Evolutionary conservation across 176 grass and related monocot genomes (phyloP), one percentile per base, ranked within the genome.

Genomic region (Avena atlantica): DNA sequence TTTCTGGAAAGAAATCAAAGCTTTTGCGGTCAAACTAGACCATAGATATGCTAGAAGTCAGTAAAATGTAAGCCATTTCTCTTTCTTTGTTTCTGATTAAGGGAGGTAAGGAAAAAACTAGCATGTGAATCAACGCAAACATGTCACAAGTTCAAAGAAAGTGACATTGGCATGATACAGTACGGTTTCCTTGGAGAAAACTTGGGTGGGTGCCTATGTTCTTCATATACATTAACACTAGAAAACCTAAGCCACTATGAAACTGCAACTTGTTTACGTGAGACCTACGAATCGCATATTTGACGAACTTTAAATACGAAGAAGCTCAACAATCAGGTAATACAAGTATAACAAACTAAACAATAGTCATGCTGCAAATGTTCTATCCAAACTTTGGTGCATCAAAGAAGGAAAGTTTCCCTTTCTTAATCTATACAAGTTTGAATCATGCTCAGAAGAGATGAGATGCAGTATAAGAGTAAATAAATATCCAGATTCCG

Each of bases 401-500:
- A 67, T 40, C 56, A 55, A 81, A 24, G 55, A 78, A 55, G 70
- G 9, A 74, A 64, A 3, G 2, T n/a, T 23, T 34, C 23, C 31
- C 12, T 58, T 87, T 75, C 16, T 27, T 24, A 79, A 67, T 5
- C 20, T 13, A 65, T 11, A 73, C 4, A 83, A 89, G 21, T 47
- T 72, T 16, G 21, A 67, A 72, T 16, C 70, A 83, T 82, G 27
- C 17, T 79, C 15, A 79, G 11, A 63, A 55, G 44, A 71, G 77
- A 66, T 17, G 14, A n/a, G 12, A 81, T 40, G 37, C n/a, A 40
- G 37, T 40, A 40, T 40, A 40, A 40, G 37, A 40, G 37, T 40
- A 40, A 40, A 40, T 40, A 40, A 40, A 40, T 4, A 40, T 40
- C 9, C 27, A 53, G 12, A 80, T 48, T 47, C 55, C 62, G 79